Conservation (phyloP, 495 filamentous ascomycete genomes). For the Wilcoxina mikolae region DNA sequence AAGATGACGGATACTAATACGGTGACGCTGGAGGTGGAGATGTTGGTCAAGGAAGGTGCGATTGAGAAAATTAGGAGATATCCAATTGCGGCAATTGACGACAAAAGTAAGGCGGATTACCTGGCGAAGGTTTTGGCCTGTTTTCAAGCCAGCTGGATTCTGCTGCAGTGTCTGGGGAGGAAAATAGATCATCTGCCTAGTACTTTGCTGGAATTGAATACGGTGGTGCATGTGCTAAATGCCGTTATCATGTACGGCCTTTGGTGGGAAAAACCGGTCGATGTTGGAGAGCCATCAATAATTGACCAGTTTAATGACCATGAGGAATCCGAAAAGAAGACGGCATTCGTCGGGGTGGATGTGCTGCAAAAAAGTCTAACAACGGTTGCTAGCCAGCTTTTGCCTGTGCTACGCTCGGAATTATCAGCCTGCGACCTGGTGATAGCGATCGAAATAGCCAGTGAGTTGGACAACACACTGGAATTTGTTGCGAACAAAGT, state of each 20-base stretch:
- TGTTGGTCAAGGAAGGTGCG: neutral
- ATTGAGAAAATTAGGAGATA: neutral
- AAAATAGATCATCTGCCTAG: neutral
- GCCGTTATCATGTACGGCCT: slow-evolving; percentile 4
- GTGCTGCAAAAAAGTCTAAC: too few species aligned
- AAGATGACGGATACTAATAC: neutral
- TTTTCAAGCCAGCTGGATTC: slow-evolving; percentile 2
- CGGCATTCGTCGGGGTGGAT: too few species aligned
- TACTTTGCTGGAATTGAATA: slow-evolving; percentile 9
- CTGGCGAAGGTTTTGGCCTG: slow-evolving; percentile 5
- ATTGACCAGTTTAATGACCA: neutral
- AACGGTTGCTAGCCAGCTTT: too few species aligned
- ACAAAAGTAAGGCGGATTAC: slow-evolving; percentile 8
- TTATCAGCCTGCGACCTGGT: too few species aligned
- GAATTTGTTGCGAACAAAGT: too few species aligned
- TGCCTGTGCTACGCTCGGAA: too few species aligned
- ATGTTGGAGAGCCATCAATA: slow-evolving; percentile 2
- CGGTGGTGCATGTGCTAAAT: slow-evolving; percentile 3
- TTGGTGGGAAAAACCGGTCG: slow-evolving; percentile 9
- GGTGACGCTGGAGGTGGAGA: neutral
- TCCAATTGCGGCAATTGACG: slow-evolving; percentile 5
- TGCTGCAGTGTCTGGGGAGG: slow-evolving; percentile 1
- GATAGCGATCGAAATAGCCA: too few species aligned
- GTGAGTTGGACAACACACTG: too few species aligned
- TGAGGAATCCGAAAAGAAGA: neutral